Conservation (phyloP, 257 asterid genomes). For the Salvia hispanica region DNA sequence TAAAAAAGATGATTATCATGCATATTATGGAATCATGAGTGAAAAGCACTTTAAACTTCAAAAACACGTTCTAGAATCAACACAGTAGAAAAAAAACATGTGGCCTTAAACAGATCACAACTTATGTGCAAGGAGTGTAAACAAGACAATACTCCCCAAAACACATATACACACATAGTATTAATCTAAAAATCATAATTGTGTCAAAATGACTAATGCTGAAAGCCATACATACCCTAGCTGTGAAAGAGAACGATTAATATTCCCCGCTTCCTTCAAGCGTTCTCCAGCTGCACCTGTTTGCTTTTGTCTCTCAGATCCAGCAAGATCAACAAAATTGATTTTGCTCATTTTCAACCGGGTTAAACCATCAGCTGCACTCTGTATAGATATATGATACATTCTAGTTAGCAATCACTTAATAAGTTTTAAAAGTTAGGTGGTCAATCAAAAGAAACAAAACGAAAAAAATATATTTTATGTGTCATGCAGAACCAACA, state of each 20-base stretch:
- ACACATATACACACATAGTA: neutral
- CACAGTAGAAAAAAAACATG: neutral
- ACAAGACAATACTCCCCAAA: neutral
- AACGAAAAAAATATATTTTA: neutral
- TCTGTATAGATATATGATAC: conserved; percentile 48
- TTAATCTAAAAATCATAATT: neutral
- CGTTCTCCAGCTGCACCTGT: conserved; percentile 99
- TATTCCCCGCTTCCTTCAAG: conserved; percentile 97
- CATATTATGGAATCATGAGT: conserved; percentile 6
- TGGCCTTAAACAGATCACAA: conserved; percentile 5
- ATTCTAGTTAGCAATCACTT: conserved; percentile 13
- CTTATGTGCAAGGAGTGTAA: conserved; percentile 4
- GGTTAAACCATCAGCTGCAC: conserved; percentile 82
- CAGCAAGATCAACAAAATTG: conserved; percentile 98
- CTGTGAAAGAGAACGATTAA: conserved; percentile 96
- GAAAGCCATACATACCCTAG: conserved; percentile 82
- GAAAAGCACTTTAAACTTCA: conserved; percentile 4
- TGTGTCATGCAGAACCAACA: neutral
- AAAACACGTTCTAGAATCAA: neutral
- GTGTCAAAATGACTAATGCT: neutral
- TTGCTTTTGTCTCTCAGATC: conserved; percentile 97
- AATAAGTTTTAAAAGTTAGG: conserved; percentile 11
- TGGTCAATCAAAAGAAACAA: neutral
- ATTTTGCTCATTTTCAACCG: conserved; percentile 81
- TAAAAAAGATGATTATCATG: conserved; percentile 9